Evolutionary conservation across 2,329 filamentous ascomycete genomes (phyloP), one percentile per base, ranked within the genome.

Genomic region (Diplodia corticola): DNA sequence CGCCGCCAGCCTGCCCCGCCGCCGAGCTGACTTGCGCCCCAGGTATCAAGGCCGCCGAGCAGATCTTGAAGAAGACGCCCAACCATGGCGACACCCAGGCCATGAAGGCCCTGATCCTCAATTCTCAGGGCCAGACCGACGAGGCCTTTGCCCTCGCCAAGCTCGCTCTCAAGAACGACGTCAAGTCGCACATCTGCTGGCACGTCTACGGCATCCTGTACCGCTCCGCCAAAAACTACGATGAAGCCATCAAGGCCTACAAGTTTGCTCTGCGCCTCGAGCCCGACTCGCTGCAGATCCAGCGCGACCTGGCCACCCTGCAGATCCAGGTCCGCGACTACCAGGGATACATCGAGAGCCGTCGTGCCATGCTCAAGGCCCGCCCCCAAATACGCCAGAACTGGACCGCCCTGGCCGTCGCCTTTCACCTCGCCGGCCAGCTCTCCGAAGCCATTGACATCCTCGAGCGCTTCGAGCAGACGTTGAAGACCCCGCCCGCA

Each of bases 141-240:
- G 95, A 99, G 81, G 96, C 96, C 0, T 99, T 99, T 77, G 87
- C 89, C 53, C 85, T 99, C 67, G 94, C 91, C 74, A 99, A 97
- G 81, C 87, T 93, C 70, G 95, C 96, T 37, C 84, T 99, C 73
- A 93, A 90, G 71, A 92, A 93, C 74, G 93, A 98, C 78, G 98
- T 99, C 93, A 97, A 96, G 83, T 97, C 93, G 74, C 94, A 98
- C 80, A 93, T 99, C 74, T 98, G 93, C 84, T 99, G 95, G 95
- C 96, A 99, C 80, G 95, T 99, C 68, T 99, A 98, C 78, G 95
- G 96, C 35, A 81, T 99, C 71, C 85, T 99, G 60, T 98, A 96
- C 81, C 89, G 94, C 61, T 90, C 92, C 57, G 90, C 91, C 76
- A 98, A 98, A 85, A 98, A 99, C 80, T 98, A 96, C 73, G 95